phyloP scores from a whole-genome alignment of 805 yeast species.

The Sungouiozyma intestinalis region DNA sequence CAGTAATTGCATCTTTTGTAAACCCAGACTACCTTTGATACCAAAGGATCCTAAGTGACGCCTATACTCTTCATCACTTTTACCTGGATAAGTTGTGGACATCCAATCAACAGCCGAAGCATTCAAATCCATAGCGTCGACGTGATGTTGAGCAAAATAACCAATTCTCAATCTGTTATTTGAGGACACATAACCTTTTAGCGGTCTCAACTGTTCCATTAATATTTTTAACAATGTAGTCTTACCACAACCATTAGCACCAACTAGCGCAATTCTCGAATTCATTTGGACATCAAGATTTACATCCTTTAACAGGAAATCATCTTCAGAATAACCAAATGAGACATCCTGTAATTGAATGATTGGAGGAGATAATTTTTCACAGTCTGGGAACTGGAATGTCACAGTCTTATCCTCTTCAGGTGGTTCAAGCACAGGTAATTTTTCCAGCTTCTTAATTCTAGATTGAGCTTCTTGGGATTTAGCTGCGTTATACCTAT shows the following conservation, averaged over 20 bases:
- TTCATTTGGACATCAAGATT: conserved; percentile 88
- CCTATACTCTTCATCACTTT: conserved; percentile 91
- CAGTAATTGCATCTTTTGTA: conserved; percentile 78
- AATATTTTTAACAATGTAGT: conserved; percentile 83
- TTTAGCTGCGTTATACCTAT: conserved; percentile 94
- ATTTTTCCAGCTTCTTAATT: conserved; percentile 89
- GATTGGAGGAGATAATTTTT: conserved; percentile 85
- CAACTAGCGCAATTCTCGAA: conserved; percentile 91
- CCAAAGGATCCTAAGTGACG: conserved; percentile 96
- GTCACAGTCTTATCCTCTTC: conserved; percentile 79
- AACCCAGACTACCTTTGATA: conserved; percentile 85
- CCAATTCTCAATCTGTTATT: conserved; percentile 88
- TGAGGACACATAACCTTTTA: conserved; percentile 65
- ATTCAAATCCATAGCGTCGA: conserved; percentile 88
- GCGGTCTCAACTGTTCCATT: conserved; percentile 67
- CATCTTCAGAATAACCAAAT: conserved; percentile 67
- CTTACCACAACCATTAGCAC: conserved; percentile 99
- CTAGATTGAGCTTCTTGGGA: conserved; percentile 97
- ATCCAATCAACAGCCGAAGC: conserved; percentile 90
- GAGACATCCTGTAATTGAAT: conserved; percentile 77
- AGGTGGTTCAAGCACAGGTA: conserved; percentile 88
- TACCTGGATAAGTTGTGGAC: conserved; percentile 83
- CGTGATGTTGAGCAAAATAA: conserved; percentile 97
- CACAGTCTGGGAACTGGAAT: conserved; percentile 94
- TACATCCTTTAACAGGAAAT: conserved; percentile 60